A percentile compares a stretch with the other conserved stretches of the same genome.
These are phyloP conservation scores for Clonostachys rosea DNA, from an alignment of 2,329 filamentous ascomycete species.

Conservation along the genomic window DNA sequence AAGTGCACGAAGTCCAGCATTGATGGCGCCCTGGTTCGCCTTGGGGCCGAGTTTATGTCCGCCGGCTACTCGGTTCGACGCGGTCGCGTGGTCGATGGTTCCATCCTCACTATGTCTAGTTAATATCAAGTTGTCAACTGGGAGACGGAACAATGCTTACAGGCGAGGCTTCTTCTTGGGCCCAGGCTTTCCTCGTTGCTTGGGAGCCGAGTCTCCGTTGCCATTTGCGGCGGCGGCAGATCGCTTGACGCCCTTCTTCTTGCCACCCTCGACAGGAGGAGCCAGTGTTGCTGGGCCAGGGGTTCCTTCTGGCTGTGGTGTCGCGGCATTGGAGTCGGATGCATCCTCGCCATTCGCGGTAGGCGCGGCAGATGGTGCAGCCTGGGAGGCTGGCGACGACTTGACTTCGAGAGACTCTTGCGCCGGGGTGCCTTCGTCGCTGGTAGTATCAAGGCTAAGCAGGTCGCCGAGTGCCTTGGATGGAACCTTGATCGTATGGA, in stretches of 20 bases:
- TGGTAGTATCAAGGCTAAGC: constrained; percentile 33
- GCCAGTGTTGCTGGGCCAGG: constrained; percentile 53
- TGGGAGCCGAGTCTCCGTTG: constrained; percentile 56
- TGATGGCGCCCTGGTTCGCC: constrained; percentile 95
- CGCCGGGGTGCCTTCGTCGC: constrained; percentile 31
- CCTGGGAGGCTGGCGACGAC: constrained; percentile 29
- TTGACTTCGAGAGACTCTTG: constrained; percentile 38
- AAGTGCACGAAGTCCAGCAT: constrained; percentile 88
- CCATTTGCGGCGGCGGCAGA: constrained; percentile 62
- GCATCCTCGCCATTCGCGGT: constrained; percentile 49
- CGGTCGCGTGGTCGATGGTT: constrained; percentile 51
- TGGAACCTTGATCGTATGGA: constrained; percentile 50
- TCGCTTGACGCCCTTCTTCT: constrained; percentile 74
- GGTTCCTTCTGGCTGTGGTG: constrained; percentile 51
- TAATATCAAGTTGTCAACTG: background rate
- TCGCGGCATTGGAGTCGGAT: constrained; percentile 55
- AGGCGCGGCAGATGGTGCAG: constrained; percentile 22
- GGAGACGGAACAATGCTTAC: constrained; percentile 53
- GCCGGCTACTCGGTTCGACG: constrained; percentile 41
- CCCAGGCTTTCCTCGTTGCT: constrained; percentile 79
- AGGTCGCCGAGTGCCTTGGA: constrained; percentile 46
- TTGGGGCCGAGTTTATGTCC: constrained; percentile 89
- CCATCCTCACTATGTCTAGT: constrained; percentile 51
- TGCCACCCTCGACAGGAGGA: constrained; percentile 55
- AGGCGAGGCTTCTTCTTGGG: constrained; percentile 94